Evolutionary conservation across 208 protist genomes (phyloP).

Genomic region (Leptomonas pyrrhocoris): DNA sequence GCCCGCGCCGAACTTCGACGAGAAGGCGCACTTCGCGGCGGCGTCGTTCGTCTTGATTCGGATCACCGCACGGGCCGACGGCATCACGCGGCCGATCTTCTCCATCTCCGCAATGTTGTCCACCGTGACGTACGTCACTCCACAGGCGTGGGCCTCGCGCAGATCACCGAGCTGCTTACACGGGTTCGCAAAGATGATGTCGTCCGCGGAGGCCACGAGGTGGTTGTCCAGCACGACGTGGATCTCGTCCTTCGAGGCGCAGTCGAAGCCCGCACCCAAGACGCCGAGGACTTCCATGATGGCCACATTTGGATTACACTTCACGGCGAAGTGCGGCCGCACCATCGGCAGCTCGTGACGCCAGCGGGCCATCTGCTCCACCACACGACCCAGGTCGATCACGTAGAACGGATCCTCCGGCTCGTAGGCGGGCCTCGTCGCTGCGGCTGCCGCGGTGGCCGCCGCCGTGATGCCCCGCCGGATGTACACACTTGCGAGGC

Average conservation of each 20-base stretch:
- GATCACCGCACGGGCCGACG: constrained; percentile 55
- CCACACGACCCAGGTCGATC: constrained; percentile 72
- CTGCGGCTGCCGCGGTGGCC: background rate
- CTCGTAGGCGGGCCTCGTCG: constrained; percentile 22
- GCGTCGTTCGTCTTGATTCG: constrained; percentile 81
- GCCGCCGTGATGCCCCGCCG: constrained; percentile 22
- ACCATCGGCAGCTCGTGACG: constrained; percentile 69
- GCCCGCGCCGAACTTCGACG: constrained; percentile 82
- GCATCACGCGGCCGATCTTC: constrained; percentile 67
- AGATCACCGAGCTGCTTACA: constrained; percentile 82
- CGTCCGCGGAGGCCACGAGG: constrained; percentile 38
- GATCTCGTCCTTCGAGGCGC: constrained; percentile 74
- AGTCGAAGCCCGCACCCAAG: constrained; percentile 85
- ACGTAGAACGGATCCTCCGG: constrained; percentile 79
- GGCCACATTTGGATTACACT: constrained; percentile 71
- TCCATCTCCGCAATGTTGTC: constrained; percentile 81
- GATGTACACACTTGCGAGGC: constrained; percentile 43
- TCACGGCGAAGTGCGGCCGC: constrained; percentile 82
- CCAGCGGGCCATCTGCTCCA: constrained; percentile 75
- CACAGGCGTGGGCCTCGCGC: constrained; percentile 43
- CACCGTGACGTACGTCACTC: constrained; percentile 79
- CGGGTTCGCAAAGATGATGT: constrained; percentile 90
- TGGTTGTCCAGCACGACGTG: constrained; percentile 44
- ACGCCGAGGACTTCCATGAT: constrained; percentile 65
- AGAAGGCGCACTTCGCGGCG: constrained; percentile 67